phyloP scores from a whole-genome alignment of 345 rosid species.

The Fremontodendron californicum region DNA sequence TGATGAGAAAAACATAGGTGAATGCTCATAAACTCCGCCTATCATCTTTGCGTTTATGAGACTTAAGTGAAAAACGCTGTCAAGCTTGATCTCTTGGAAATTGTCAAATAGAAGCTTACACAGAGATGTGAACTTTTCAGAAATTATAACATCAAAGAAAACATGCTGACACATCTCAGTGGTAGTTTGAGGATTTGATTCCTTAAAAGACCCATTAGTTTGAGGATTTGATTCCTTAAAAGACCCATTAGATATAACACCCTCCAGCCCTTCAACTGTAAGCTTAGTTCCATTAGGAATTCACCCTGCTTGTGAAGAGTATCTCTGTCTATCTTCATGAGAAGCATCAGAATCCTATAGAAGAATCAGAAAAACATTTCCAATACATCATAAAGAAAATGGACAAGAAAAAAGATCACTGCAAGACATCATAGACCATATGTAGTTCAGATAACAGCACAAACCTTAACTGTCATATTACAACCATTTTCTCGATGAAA shows the following conservation, averaged over 20 bases:
- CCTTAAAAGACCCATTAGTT: no score
- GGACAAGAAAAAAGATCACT: background rate
- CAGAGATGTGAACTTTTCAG: conserved; percentile 67
- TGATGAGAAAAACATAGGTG: conserved; percentile 52
- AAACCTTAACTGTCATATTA: conserved; percentile 35
- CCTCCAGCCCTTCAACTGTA: conserved; percentile 28
- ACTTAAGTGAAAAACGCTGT: conserved; percentile 44
- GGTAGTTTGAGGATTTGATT: conserved; percentile 24
- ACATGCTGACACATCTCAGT: conserved; percentile 61
- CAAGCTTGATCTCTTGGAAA: conserved; percentile 61
- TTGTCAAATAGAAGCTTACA: conserved; percentile 69
- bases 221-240: no score
- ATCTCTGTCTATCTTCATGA: conserved; percentile 22
- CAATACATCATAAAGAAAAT: background rate
- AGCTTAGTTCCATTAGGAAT: conserved; percentile 35
- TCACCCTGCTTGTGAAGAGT: conserved; percentile 20
- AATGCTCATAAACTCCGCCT: conserved; percentile 66
- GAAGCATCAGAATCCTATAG: conserved; percentile 46
- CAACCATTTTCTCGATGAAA: conserved; percentile 22
- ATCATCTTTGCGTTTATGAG: conserved; percentile 66
- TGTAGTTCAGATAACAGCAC: conserved; percentile 6
- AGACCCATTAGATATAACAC: conserved; percentile 36
- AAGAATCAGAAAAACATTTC: conserved; percentile 19
- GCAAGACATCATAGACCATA: background rate
- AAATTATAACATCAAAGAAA: conserved; percentile 55